A percentile compares a stretch with the other conserved stretches of the same genome.
phyloP scores from a whole-genome alignment of 495 filamentous ascomycete genomes.

The Podospora fimiseda region DNA sequence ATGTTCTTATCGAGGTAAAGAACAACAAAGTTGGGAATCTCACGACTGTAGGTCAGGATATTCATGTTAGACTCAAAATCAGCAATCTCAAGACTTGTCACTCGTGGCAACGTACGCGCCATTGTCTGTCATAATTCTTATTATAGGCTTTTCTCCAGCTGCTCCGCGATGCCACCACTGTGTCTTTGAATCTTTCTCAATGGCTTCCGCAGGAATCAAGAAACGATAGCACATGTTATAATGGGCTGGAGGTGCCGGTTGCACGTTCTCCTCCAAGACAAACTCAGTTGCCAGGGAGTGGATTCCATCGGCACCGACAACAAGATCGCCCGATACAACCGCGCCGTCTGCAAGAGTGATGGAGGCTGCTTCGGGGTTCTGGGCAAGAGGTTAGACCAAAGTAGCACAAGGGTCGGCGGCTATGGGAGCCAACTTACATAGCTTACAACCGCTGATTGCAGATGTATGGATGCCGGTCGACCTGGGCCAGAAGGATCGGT shows the following conservation, averaged over 20 bases:
- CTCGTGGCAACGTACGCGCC: neutral
- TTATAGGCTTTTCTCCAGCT: neutral
- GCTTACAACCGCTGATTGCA: constrained; percentile 14
- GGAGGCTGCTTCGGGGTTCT: neutral
- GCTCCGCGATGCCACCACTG: neutral
- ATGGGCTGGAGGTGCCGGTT: neutral
- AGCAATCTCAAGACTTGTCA: neutral
- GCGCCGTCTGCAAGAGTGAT: neutral
- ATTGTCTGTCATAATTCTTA: neutral
- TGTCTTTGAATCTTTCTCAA: neutral
- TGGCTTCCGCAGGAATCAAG: neutral
- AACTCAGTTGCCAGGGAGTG: neutral
- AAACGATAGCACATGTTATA: neutral
- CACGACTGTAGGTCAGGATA: neutral
- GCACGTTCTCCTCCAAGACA: constrained; percentile 18
- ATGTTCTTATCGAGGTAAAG: constrained; percentile 25
- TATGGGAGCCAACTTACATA: too few species aligned
- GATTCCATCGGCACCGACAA: neutral
- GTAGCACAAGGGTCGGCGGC: too few species aligned
- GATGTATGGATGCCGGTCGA: constrained; percentile 25
- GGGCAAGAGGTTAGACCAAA: neutral
- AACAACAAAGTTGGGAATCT: constrained; percentile 33
- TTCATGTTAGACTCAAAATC: neutral
- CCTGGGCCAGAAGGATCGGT: constrained; percentile 24
- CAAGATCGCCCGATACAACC: neutral